Evolutionary conservation across 2,329 filamentous ascomycete species (phyloP).

Genomic region (Pezicula carpinea): DNA sequence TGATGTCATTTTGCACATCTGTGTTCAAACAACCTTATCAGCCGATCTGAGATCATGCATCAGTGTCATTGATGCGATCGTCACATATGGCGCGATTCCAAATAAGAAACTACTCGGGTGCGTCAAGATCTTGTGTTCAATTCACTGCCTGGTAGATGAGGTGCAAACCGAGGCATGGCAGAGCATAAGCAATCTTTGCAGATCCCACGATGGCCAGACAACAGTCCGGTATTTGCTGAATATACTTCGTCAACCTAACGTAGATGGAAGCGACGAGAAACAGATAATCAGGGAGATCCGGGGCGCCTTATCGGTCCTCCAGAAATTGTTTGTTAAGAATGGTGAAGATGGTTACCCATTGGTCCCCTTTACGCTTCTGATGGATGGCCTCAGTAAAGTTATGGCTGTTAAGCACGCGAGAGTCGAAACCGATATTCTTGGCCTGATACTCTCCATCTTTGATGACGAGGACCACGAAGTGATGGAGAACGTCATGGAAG

Average conservation of each 20-base stretch:
- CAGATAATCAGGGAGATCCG: slow-evolving; percentile 53
- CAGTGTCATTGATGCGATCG: slow-evolving; percentile 62
- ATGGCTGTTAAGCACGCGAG: slow-evolving; percentile 29
- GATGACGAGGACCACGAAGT: slow-evolving; percentile 46
- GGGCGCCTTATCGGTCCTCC: slow-evolving; percentile 58
- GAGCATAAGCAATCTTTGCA: slow-evolving; percentile 65
- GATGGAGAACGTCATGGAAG: slow-evolving; percentile 54
- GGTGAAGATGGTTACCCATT: slow-evolving; percentile 55
- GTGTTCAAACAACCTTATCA: slow-evolving; percentile 59
- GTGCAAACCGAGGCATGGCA: slow-evolving; percentile 65
- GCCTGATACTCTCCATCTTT: slow-evolving; percentile 48
- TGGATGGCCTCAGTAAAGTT: slow-evolving; percentile 51
- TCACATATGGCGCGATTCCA: slow-evolving; percentile 69
- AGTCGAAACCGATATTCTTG: slow-evolving; percentile 27
- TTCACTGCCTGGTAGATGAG: slow-evolving; percentile 59
- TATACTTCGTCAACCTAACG: slow-evolving; percentile 47
- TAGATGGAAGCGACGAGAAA: slow-evolving; percentile 42
- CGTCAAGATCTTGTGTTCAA: slow-evolving; percentile 66
- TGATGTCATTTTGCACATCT: slow-evolving; percentile 59
- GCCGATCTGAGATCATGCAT: slow-evolving; percentile 65
- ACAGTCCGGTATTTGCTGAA: slow-evolving; percentile 63
- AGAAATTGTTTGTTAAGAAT: slow-evolving; percentile 57
- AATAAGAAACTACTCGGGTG: slow-evolving; percentile 57
- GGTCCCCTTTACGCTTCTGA: slow-evolving; percentile 53
- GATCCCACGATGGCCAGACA: slow-evolving; percentile 67